These are phyloP conservation scores for Aspergillus tamarii DNA, from an alignment of 2,329 filamentous ascomycete species.

Conservation along the genomic window DNA sequence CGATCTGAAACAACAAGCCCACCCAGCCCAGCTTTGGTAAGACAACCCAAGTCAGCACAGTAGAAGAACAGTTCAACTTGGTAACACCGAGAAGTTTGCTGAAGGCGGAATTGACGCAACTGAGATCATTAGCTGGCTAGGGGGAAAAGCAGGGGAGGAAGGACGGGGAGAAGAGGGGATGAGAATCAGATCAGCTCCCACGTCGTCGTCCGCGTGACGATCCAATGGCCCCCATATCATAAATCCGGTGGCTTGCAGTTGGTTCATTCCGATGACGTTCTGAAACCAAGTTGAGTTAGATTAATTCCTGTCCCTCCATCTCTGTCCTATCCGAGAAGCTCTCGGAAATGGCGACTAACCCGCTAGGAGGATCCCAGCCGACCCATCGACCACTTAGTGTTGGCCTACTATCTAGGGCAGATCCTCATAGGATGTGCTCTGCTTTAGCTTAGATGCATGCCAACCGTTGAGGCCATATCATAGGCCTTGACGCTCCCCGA, in stretches of 20 bases:
- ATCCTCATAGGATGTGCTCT: neutral
- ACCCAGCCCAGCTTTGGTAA: neutral
- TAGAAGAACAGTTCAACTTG: neutral
- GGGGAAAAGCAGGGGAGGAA: neutral
- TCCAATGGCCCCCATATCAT: neutral
- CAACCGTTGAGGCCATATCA: neutral
- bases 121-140: neutral
- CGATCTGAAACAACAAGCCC: neutral
- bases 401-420: neutral
- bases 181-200: neutral
- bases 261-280: neutral
- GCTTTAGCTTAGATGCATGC: neutral
- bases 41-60: neutral
- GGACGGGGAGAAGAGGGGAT: neutral
- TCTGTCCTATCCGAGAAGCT: neutral
- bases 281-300: neutral
- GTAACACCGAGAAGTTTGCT: neutral
- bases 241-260: neutral
- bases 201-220: neutral
- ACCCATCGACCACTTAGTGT: neutral
- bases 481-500: neutral
- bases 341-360: neutral
- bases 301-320: neutral
- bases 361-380: neutral
- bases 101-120: neutral